Evolutionary conservation across 2,329 filamentous ascomycete species (phyloP), one percentile per base, ranked within the genome.

Genomic region (Neofusicoccum umdonicola): DNA sequence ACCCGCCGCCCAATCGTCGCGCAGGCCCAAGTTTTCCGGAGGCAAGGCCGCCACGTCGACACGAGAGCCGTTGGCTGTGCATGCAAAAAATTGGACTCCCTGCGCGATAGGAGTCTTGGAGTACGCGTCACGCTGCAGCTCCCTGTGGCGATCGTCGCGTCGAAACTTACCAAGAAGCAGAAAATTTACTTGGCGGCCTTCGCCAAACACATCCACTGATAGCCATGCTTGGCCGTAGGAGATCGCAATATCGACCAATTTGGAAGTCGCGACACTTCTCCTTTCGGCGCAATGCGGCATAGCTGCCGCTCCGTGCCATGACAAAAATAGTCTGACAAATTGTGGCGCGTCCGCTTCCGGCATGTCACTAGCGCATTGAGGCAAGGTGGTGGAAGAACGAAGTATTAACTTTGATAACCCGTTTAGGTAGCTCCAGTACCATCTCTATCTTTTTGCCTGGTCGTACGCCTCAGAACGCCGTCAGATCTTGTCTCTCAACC

Each of bases 141-240:
- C 56, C 56, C 56, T 60, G 56, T 17, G 56, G 11, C 56, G 56
- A 60, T 60, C 56, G 41, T 58, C 41, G 56, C 34, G 37, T 27
- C 41, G 56, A 60, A 60, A 60, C 56, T 35, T 45, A 47, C 42
- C 56, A 60, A 48, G 56, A 60, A 60, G 56, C 42, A 48, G 42
- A 60, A 19, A 39, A 31, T 34, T 31, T 6, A 34, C 56, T 60
- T 60, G 56, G 56, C 56, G 31, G 52, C 31, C 56, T 60, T 60
- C 56, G 56, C 56, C 56, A 60, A 60, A 60, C 42, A 34, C 54
- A 3, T 8, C 52, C 34, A 44, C 52, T 22, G 56, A 60, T 37
- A 60, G 17, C 31, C 44, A 15, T 13, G 56, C 56, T 60, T 60
- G 56, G 56, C 56, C 9, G 7, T 3, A 12, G 50, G 4, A 22